phyloP scores from a whole-genome alignment of 495 filamentous ascomycete species.

The Aspergillus bertholletiae region DNA sequence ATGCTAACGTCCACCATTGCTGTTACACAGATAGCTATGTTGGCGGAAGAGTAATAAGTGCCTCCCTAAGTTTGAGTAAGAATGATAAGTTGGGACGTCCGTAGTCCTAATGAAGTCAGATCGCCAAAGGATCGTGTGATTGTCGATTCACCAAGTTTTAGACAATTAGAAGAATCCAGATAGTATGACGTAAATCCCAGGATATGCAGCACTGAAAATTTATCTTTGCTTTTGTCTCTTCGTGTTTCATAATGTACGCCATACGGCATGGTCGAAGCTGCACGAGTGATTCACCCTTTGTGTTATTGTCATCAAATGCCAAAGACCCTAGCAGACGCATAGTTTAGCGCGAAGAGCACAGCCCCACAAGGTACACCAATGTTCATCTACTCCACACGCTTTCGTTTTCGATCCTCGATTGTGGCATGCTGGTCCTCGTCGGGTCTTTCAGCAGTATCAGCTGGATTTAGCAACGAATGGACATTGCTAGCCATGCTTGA shows the following conservation, averaged over 20 bases:
- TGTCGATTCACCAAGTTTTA: slow-evolving; percentile 15
- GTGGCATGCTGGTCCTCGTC: slow-evolving; percentile 62
- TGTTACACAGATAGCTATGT: not conserved
- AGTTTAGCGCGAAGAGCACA: not conserved
- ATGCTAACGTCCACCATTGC: slow-evolving; percentile 3
- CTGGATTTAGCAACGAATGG: slow-evolving; percentile 78
- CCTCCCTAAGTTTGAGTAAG: not conserved
- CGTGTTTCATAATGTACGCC: slow-evolving; percentile 10
- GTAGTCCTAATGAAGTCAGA: slow-evolving; percentile 4
- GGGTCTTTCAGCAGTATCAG: slow-evolving; percentile 69
- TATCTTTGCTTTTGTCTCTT: not conserved
- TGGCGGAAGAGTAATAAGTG: not conserved
- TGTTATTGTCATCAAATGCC: not conserved
- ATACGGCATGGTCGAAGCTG: not conserved
- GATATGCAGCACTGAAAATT: slow-evolving; percentile 6
- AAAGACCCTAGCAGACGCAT: slow-evolving; percentile 5
- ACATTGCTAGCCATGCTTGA: slow-evolving; percentile 76
- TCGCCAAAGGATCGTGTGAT: slow-evolving; percentile 12
- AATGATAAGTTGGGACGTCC: slow-evolving; percentile 4
- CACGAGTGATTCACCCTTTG: not conserved
- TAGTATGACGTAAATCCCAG: not conserved
- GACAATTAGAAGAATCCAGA: slow-evolving; percentile 13
- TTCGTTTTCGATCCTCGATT: slow-evolving; percentile 73
- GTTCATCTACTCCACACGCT: slow-evolving; percentile 57
- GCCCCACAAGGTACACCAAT: slow-evolving; percentile 6